Evolutionary conservation across 1,284 basidiomycete genomes (phyloP).

Genomic region (Exobasidium cylindrosporum): DNA sequence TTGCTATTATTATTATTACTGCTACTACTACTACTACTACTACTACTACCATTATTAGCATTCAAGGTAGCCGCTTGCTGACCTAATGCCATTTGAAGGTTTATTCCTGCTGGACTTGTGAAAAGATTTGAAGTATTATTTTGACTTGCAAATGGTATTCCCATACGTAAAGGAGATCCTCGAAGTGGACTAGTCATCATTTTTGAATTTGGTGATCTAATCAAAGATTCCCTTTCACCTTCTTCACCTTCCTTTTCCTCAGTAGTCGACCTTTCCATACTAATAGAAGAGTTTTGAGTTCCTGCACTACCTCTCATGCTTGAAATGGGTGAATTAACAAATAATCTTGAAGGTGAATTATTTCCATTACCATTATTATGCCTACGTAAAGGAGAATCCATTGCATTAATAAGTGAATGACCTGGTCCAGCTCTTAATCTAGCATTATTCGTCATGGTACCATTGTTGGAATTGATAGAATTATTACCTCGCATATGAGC

Average conservation of each 20-base stretch:
- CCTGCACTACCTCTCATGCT: conserved; percentile 6
- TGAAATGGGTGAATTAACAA: conserved; percentile 8
- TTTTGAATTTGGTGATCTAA: neutral
- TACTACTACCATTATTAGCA: too few relatives aligned
- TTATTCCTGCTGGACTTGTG: conserved; percentile 9
- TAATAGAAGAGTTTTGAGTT: neutral
- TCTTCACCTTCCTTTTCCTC: neutral
- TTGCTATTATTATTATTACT: neutral
- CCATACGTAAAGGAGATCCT: conserved; percentile 13
- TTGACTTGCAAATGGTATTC: neutral
- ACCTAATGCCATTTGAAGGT: conserved; percentile 13
- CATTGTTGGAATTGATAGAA: neutral
- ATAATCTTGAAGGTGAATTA: conserved; percentile 1
- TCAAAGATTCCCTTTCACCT: too few relatives aligned
- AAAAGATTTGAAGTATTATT: neutral
- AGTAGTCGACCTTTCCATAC: neutral
- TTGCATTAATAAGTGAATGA: neutral
- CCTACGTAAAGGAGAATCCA: conserved; percentile 1
- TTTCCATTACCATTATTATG: neutral
- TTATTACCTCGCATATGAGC: neutral
- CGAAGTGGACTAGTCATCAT: conserved; percentile 4
- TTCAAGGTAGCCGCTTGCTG: conserved; percentile 5
- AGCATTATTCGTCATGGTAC: neutral
- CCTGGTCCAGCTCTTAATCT: conserved; percentile 1
- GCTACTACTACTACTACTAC: neutral